Percentiles rank a stretch among this genome's conserved stretches.
Evolutionary conservation across 352 stramenopile species (phyloP).

Genomic region (Halophytophthora batemanensis): DNA sequence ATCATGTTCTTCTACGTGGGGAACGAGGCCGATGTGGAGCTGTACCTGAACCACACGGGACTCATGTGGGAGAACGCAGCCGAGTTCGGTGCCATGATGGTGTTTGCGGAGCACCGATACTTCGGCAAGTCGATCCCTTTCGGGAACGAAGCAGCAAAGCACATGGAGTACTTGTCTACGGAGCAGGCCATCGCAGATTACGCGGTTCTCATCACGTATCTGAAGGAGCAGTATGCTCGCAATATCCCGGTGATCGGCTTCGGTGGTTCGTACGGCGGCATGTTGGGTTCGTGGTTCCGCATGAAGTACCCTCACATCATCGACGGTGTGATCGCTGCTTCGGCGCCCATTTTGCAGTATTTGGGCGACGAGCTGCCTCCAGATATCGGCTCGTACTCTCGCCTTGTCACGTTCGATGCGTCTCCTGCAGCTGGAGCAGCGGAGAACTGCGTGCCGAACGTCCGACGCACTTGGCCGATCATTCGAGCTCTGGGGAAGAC

Average conservation of each 20-base stretch:
- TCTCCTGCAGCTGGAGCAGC: conserved; percentile 37
- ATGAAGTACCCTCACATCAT: conserved; percentile 77
- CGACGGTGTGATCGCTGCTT: conserved; percentile 60
- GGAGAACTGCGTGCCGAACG: conserved; percentile 49
- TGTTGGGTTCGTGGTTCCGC: conserved; percentile 71
- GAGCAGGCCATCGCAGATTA: conserved; percentile 85
- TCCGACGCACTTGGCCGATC: conserved; percentile 33
- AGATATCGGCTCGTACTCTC: conserved; percentile 64
- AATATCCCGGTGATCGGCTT: conserved; percentile 66
- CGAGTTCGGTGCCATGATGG: conserved; percentile 80
- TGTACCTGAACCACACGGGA: conserved; percentile 94
- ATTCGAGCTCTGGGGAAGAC: conserved; percentile 29
- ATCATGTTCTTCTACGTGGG: conserved; percentile 89
- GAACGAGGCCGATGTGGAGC: conserved; percentile 90
- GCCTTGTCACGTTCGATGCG: conserved; percentile 67
- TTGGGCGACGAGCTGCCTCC: conserved; percentile 49
- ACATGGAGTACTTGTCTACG: conserved; percentile 75
- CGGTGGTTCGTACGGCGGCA: conserved; percentile 76
- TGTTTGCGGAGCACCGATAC: conserved; percentile 95
- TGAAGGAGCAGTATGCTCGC: conserved; percentile 45
- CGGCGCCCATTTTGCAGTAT: conserved; percentile 62
- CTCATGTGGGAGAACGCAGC: conserved; percentile 89
- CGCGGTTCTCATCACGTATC: conserved; percentile 45
- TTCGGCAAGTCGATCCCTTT: conserved; percentile 88
- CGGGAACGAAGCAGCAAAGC: conserved; percentile 50